phyloP scores from a whole-genome alignment of 306 rosid species.

The Cicer chorassanicum region DNA sequence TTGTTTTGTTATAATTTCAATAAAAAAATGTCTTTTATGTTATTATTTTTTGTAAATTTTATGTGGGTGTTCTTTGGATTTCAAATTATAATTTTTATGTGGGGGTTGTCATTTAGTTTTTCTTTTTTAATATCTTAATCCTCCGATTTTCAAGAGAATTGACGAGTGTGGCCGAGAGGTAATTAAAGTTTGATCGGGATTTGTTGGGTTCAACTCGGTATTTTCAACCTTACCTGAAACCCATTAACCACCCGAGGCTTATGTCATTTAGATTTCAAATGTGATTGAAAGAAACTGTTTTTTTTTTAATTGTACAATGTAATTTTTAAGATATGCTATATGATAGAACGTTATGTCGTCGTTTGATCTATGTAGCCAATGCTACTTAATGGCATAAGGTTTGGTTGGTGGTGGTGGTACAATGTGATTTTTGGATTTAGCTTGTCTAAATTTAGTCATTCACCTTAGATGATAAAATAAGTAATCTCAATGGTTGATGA shows the following conservation, averaged over 20 bases:
- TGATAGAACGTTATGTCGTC: too few relatives aligned
- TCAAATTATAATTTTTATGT: not conserved
- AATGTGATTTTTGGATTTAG: not conserved
- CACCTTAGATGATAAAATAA: not conserved
- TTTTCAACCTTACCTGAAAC: too few relatives aligned
- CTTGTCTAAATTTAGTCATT: too few relatives aligned
- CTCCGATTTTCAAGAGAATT: too few relatives aligned
- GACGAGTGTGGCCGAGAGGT: too few relatives aligned
- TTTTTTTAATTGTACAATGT: not conserved
- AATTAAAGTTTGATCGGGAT: too few relatives aligned
- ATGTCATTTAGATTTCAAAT: conserved; percentile 2
- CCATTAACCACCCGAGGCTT: too few relatives aligned
- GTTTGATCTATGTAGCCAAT: too few relatives aligned
- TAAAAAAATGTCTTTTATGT: not conserved
- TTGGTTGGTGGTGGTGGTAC: too few relatives aligned
- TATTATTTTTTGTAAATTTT: not conserved
- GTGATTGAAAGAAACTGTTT: not conserved
- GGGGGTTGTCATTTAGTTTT: not conserved
- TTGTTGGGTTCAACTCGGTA: too few relatives aligned
- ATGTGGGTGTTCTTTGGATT: conserved; percentile 1
- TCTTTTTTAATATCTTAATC: not conserved
- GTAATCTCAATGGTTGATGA: not conserved
- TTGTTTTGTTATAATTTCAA: not conserved
- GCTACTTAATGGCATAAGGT: too few relatives aligned
- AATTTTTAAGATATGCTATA: not conserved